Evolutionary conservation across 495 filamentous ascomycete species (phyloP), one percentile per base, ranked within the genome.

Genomic region (Xylaria nigripes): DNA sequence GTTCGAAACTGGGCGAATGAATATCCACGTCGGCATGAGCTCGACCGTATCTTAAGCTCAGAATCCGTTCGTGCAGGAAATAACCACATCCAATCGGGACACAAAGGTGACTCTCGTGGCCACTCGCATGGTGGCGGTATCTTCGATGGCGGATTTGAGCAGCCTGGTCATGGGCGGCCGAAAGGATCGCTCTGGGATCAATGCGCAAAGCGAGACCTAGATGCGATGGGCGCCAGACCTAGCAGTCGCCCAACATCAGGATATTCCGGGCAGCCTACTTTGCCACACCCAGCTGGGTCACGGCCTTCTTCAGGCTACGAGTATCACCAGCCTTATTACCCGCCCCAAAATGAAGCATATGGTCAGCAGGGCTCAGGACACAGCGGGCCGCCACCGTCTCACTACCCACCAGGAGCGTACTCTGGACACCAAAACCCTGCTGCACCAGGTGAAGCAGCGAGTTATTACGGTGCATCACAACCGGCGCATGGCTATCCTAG

Each of bases 51-150:
- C 19, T 78, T 97, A 12, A 81, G 81, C 25, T 85, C 89, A 3
- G 83, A 90, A 19, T 86, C 87, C n/a, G 92, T 97, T 42, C 80
- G 78, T 48, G 72, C 75, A 2, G 89, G 90, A 43, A 81, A 80
- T 61, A 97, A 97, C 59, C 90, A 94, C 51, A 63, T 74, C 13
- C 63, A 70, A 19, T 40, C 57, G 10, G 46, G 53, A 12, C 51
- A 60, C 45, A 67, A 60, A 34, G 51, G 63, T 22, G 46, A 45
- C 5, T 18, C 45, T 2, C 44, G 51, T 32, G 49, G 62, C 1
- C 62, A 69, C 40, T 68, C 65, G 16, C 71, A 72, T 38, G 71
- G 72, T n/a, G 68, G 67, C n/a, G 62, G 61, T 9, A 67, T 71
- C 30, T 69, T 72, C 24, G 71, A 71, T 32, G 67, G 63, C 22